Evolutionary conservation across 2,329 filamentous ascomycete species (phyloP).

Genomic region (Trichophyton mentagrophytes): DNA sequence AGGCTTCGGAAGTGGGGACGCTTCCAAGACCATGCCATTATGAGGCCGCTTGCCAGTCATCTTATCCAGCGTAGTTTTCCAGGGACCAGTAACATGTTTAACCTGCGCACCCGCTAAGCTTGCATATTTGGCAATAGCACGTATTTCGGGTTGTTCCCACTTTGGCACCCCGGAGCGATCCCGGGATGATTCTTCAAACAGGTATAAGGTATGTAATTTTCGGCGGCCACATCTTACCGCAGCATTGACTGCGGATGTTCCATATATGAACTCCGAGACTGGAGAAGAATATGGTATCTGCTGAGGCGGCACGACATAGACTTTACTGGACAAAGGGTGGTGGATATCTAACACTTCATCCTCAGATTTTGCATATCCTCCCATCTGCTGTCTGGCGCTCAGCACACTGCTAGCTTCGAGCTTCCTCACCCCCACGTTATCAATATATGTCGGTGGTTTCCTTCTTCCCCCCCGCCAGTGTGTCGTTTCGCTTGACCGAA

Average conservation of each 20-base stretch:
- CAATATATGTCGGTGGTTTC: neutral
- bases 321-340: neutral
- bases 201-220: conserved; percentile 72
- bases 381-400: neutral
- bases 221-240: conserved; percentile 58
- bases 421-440: neutral
- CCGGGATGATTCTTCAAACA: conserved; percentile 48
- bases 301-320: conserved; percentile 22
- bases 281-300: conserved; percentile 63
- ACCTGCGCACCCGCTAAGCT: conserved; percentile 40
- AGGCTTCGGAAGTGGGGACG: conserved; percentile 63
- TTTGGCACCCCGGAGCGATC: conserved; percentile 35
- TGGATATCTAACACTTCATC: neutral
- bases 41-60: conserved; percentile 74
- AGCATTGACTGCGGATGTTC: conserved; percentile 64
- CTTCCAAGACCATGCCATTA: conserved; percentile 79
- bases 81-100: conserved; percentile 46
- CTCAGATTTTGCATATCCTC: neutral
- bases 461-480: neutral
- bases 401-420: neutral
- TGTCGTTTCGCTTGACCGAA: too few species aligned
- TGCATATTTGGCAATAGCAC: conserved; percentile 29
- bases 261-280: conserved; percentile 84
- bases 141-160: conserved; percentile 5
- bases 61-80: conserved; percentile 62